These are phyloP conservation scores for Aphanocladium album DNA, from an alignment of 2,329 filamentous ascomycete species.

Conservation along the genomic window DNA sequence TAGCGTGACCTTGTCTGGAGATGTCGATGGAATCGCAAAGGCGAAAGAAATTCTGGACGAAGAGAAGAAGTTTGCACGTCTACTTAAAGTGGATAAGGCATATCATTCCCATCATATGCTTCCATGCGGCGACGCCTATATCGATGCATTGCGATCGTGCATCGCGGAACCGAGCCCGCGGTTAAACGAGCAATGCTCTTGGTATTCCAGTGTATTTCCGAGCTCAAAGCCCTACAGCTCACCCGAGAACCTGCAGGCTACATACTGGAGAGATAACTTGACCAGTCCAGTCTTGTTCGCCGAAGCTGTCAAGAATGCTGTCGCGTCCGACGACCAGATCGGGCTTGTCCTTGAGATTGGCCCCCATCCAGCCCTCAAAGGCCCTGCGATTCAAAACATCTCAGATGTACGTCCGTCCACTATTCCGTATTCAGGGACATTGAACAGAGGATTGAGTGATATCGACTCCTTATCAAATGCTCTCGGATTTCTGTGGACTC, in stretches of 20 bases:
- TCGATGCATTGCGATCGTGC: not conserved
- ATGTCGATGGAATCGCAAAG: slow-evolving; percentile 9
- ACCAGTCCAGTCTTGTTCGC: slow-evolving; percentile 21
- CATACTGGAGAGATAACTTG: slow-evolving; percentile 35
- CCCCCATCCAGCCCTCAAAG: slow-evolving; percentile 42
- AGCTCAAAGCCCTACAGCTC: no score
- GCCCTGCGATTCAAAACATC: slow-evolving; percentile 27
- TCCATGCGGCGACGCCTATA: not conserved
- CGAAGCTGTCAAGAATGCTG: not conserved
- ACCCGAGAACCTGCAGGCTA: not conserved
- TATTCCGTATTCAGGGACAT: slow-evolving; percentile 34
- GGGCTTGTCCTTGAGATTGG: slow-evolving; percentile 39
- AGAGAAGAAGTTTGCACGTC: slow-evolving; percentile 15
- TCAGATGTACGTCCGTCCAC: slow-evolving; percentile 26
- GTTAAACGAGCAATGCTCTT: not conserved
- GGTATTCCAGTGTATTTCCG: not conserved
- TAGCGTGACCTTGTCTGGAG: slow-evolving; percentile 19
- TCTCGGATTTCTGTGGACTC: slow-evolving; percentile 16
- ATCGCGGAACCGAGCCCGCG: not conserved
- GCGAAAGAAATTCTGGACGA: not conserved
- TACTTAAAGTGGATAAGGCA: slow-evolving; percentile 15
- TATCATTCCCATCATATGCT: slow-evolving; percentile 12
- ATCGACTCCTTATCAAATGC: slow-evolving; percentile 40
- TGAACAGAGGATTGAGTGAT: slow-evolving; percentile 36
- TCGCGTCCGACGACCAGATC: not conserved